Conservation (phyloP, 345 rosid species). For the Chamaenerion angustifolium region DNA sequence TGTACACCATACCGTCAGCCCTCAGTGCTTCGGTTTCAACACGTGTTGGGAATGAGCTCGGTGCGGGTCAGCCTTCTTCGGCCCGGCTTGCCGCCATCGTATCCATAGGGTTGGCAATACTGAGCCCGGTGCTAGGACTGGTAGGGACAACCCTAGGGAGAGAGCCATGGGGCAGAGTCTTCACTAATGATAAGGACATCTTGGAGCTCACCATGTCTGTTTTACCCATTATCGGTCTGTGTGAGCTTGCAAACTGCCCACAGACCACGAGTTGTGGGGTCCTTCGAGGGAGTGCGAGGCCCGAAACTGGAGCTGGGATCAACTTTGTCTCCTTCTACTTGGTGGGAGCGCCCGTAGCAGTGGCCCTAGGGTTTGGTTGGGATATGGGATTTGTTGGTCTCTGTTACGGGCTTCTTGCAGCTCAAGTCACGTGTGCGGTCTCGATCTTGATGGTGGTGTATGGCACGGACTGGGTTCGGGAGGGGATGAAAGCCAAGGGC, state of each 20-base stretch:
- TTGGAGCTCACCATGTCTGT: slow-evolving; percentile 40
- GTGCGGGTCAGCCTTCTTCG: slow-evolving; percentile 49
- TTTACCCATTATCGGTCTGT: slow-evolving; percentile 69
- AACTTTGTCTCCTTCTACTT: slow-evolving; percentile 68
- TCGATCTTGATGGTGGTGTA: slow-evolving; percentile 52
- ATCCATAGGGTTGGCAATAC: slow-evolving; percentile 41
- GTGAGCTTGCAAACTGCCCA: slow-evolving; percentile 91
- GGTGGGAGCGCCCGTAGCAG: slow-evolving; percentile 72
- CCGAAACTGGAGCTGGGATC: slow-evolving; percentile 52
- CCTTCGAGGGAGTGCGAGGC: slow-evolving; percentile 73
- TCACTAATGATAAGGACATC: slow-evolving; percentile 41
- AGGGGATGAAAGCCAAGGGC: slow-evolving; percentile 48
- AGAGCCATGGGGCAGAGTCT: slow-evolving; percentile 54
- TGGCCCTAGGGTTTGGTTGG: slow-evolving; percentile 48
- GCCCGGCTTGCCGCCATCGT: slow-evolving; percentile 50
- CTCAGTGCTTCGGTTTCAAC: slow-evolving; percentile 65
- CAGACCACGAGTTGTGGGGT: slow-evolving; percentile 92
- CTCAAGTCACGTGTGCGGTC: slow-evolving; percentile 63
- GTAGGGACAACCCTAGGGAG: slow-evolving; percentile 50
- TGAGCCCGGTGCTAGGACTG: slow-evolving; percentile 41
- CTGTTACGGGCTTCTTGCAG: slow-evolving; percentile 72
- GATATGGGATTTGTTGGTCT: slow-evolving; percentile 66
- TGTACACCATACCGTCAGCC: slow-evolving; percentile 74
- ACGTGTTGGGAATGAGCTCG: slow-evolving; percentile 78
- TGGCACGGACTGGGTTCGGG: slow-evolving; percentile 69